Evolutionary conservation across 352 stramenopile species (phyloP).

Genomic region (Globisporangium perplexum): DNA sequence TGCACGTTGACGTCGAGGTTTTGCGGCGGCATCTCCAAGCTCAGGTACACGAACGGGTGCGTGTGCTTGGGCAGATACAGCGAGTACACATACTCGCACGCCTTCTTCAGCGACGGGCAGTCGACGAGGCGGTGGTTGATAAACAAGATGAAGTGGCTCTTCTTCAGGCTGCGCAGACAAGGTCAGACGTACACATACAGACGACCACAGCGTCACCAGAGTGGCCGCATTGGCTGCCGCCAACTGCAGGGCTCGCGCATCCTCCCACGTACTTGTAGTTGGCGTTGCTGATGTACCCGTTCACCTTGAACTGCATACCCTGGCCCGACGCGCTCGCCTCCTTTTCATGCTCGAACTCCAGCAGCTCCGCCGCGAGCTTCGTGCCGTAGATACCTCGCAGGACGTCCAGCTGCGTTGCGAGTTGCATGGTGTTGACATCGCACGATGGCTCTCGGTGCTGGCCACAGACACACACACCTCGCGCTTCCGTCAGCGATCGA

Average conservation of each 20-base stretch:
- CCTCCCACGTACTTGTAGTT: conserved; percentile 74
- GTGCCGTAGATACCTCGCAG: conserved; percentile 73
- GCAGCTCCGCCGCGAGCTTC: conserved; percentile 60
- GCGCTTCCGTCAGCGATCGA: too few relatives aligned
- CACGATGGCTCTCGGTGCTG: conserved; percentile 75
- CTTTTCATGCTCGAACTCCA: conserved; percentile 37
- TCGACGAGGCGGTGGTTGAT: conserved; percentile 98
- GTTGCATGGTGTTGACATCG: conserved; percentile 69
- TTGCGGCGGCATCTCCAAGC: conserved; percentile 88
- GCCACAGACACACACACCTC: not conserved
- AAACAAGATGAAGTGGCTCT: conserved; percentile 92
- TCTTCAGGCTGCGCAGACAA: conserved; percentile 49
- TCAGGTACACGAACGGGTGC: conserved; percentile 98
- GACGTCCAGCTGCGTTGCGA: conserved; percentile 58
- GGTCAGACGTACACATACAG: not conserved
- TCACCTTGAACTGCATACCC: conserved; percentile 35
- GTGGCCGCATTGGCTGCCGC: not conserved
- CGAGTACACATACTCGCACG: conserved; percentile 93
- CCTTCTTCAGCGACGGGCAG: conserved; percentile 86
- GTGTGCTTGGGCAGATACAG: conserved; percentile 91
- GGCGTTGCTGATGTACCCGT: conserved; percentile 76
- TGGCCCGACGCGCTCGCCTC: conserved; percentile 12
- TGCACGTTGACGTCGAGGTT: conserved; percentile 99
- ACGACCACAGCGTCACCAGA: conserved; percentile 2
- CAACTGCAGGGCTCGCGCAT: not conserved